Base-by-base conservation (phyloP, 2,329 filamentous ascomycete species). In the Sporothrix variecibatus region DNA sequence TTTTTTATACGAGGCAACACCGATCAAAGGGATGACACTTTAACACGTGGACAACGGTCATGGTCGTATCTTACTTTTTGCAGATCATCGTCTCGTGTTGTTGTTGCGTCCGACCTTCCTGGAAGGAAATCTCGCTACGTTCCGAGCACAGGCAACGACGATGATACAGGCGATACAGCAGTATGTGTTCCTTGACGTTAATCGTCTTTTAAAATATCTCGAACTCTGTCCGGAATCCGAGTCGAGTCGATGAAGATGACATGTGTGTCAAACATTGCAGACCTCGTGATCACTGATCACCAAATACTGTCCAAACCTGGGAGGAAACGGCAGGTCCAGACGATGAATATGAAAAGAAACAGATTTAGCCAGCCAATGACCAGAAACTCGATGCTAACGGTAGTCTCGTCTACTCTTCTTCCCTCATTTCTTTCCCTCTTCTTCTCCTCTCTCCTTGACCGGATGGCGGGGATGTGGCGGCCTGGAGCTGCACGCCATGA, bases 351-450 rank as follows among this genome's bases (percentile, higher is more conserved):
- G 38, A 23, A 17, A 11, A 23, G 64, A 67, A 49, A 67, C 64
- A 67, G 40, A 49, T 49, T 67, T 67, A 67, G 40, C 64, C 64
- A 49, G 64, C 64, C 64, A 67, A 69, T 53, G 26, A 23, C 67
- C 46, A 69, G 17, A 53, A 17, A 28, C 3, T 23, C 11, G 34
- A 12, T 15, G 60, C 26, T 20, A 40, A 23, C 4, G 20, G 60
- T 64, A 20, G 56, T 60, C 26, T 56, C 23, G 51, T 56, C 23
- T 6, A 31, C 26, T 1, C 15, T 20, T 31, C 15, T 31, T 34
- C 20, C 31, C 5, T 38, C 15, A 12, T 31, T 51, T 9, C 7
- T 28, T 1, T 20, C 15, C 40, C 60, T 62, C 17, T 17, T 38
- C 17, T 64, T 38, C 31, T 15, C 31, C n/a, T 11, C n/a, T 34